A percentile compares a stretch with the other conserved stretches of the same genome.
Evolutionary conservation across 1,284 basidiomycete genomes (phyloP).

Genomic region (Rhodotorula sp.): DNA sequence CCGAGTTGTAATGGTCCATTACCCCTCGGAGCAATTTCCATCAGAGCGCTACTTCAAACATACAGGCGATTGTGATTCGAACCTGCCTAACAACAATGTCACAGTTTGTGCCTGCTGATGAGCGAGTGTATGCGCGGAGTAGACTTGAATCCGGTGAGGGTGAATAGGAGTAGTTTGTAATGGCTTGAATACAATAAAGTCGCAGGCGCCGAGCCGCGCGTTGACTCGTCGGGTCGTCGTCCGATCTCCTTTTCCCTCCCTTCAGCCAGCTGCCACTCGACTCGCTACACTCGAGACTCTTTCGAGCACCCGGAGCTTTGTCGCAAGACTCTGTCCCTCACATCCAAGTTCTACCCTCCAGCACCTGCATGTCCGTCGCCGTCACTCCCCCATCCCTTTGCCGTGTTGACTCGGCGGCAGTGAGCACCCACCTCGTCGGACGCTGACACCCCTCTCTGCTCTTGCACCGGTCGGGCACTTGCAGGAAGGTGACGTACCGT

Average conservation of each 20-base stretch:
- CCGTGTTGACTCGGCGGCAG: neutral
- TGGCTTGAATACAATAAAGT: too few relatives aligned
- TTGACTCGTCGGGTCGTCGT: neutral
- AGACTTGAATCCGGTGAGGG: too few relatives aligned
- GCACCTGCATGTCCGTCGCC: slow-evolving; percentile 5
- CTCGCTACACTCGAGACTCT: neutral
- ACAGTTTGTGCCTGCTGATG: too few relatives aligned
- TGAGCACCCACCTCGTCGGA: neutral
- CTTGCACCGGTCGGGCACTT: too few relatives aligned
- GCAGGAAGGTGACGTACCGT: slow-evolving; percentile 2
- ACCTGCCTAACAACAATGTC: too few relatives aligned
- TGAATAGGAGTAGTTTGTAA: too few relatives aligned
- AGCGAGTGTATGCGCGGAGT: too few relatives aligned
- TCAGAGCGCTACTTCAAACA: too few relatives aligned
- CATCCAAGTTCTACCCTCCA: neutral
- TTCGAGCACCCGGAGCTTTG: neutral
- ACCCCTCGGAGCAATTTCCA: too few relatives aligned
- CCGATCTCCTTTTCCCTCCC: neutral
- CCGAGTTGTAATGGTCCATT: too few relatives aligned
- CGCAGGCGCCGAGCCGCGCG: too few relatives aligned
- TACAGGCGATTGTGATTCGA: too few relatives aligned
- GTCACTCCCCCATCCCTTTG: neutral
- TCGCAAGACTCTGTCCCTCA: neutral
- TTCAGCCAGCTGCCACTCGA: neutral
- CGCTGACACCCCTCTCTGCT: neutral